A percentile compares a stretch with the other conserved stretches of the same genome.
These are phyloP conservation scores for Trametes hirsuta DNA, from an alignment of 1,284 basidiomycete species.

Conservation along the genomic window DNA sequence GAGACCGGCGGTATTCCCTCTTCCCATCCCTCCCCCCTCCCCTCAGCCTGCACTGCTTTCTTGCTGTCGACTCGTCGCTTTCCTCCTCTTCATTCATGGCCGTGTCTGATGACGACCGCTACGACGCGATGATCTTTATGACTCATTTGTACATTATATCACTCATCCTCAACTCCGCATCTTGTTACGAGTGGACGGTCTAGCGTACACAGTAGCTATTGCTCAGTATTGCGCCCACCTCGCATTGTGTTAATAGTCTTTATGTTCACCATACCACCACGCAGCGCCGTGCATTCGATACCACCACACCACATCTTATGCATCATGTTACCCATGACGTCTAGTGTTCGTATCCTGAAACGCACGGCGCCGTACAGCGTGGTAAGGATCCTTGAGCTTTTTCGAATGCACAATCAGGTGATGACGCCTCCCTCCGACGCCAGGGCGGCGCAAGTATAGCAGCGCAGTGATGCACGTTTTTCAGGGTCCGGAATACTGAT, in stretches of 20 bases:
- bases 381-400: neutral
- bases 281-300: conserved; percentile 6
- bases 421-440: neutral
- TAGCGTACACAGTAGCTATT: conserved; percentile 22
- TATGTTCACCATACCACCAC: conserved; percentile 13
- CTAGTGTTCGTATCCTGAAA: neutral
- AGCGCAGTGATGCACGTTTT: conserved; percentile 22
- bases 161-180: conserved; percentile 11
- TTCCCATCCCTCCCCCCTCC: conserved; percentile 1
- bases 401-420: no score
- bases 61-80: conserved; percentile 18
- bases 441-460: conserved; percentile 6
- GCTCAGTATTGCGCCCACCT: conserved; percentile 21
- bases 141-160: conserved; percentile 28
- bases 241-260: conserved; percentile 21
- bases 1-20: conserved; percentile 17
- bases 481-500: conserved; percentile 8
- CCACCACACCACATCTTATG: conserved; percentile 3
- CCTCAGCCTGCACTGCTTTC: conserved; percentile 19
- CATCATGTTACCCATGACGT: conserved; percentile 12
- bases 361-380: no score
- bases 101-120: conserved; percentile 23
- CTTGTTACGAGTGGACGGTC: conserved; percentile 27
- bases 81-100: conserved; percentile 6
- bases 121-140: conserved; percentile 26